Conservation (phyloP, 2,329 filamentous ascomycete genomes). For the Arthrobotrys megalospora region DNA sequence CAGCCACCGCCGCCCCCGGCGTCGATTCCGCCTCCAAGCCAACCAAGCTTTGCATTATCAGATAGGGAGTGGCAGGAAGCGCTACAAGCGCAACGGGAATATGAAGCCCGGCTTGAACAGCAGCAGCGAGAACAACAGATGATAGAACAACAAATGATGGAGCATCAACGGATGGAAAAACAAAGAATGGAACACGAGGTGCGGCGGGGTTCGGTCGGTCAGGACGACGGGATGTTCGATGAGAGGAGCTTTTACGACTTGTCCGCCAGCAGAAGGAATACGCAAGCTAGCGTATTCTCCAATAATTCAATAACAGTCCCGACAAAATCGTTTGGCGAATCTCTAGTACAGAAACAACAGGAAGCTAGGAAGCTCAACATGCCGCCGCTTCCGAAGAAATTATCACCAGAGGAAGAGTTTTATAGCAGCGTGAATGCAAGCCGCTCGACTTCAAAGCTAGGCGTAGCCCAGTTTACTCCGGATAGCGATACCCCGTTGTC, state of each 20-base stretch:
- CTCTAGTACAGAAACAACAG: slow-evolving; percentile 15
- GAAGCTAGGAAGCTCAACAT: slow-evolving; percentile 19
- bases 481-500: slow-evolving; percentile 42
- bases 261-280: slow-evolving; percentile 22
- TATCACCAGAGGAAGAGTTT: slow-evolving; percentile 53
- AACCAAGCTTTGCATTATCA: slow-evolving; percentile 39
- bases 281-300: slow-evolving; percentile 20
- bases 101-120: slow-evolving; percentile 45
- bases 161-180: slow-evolving; percentile 25
- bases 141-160: slow-evolving; percentile 29
- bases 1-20: slow-evolving; percentile 14
- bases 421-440: slow-evolving; percentile 43
- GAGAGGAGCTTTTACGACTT: slow-evolving; percentile 53
- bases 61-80: slow-evolving; percentile 58
- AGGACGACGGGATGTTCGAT: slow-evolving; percentile 39
- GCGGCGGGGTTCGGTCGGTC: neutral
- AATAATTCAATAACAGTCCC: neutral
- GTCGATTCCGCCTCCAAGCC: slow-evolving; percentile 2
- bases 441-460: slow-evolving; percentile 28
- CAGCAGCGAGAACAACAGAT: slow-evolving; percentile 25
- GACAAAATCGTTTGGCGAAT: slow-evolving; percentile 35
- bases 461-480: slow-evolving; percentile 42
- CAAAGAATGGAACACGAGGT: slow-evolving; percentile 1
- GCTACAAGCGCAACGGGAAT: slow-evolving; percentile 45
- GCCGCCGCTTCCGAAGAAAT: slow-evolving; percentile 24